Base-by-base conservation (phyloP, 208 protist genomes). In the Herpetomonas tarakana region DNA sequence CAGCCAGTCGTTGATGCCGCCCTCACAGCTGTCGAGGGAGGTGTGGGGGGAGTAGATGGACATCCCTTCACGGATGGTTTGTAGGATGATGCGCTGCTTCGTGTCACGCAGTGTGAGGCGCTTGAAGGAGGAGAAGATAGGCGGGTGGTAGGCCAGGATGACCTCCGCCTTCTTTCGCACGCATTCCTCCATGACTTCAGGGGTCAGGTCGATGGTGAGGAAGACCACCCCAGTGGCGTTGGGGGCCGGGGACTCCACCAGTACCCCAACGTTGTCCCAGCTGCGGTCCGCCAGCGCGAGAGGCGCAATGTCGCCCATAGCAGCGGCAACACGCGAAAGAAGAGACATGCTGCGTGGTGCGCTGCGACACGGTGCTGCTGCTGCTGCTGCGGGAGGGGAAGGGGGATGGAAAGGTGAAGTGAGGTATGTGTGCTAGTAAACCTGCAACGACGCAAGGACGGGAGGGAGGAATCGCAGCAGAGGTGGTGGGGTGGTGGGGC, bases 21-120 rank as follows among this genome's bases (percentile, higher is more conserved):
- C 88, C 16, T 56, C 62, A 3, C 66, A 68, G 3, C 82, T 80
- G 57, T 98, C 94, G 18, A 96, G 69, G 7, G 89, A 73, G 16
- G 94, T 97, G 84, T 98, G 94, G 3, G 94, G 94, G n/a, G 79
- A 90, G 81, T 91, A 97, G 56, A 98, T 77, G 46, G 91, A 93
- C 54, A 97, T 90, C 31, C 88, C 86, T 4, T 76, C 68, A 4
- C 65, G 74, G 1, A 93, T 62, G 0, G 79, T 75, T 39, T 74
- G 73, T 18, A 97, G 68, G 1, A 95, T 31, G 24, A 91, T 81
- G 11, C 72, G 64, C 62, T 94, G 80, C 76, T 88, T 89, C 16
- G 80, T 62, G 58, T 93, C 70, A 30, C 58, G 54, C 51, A 87
- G 59, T 22, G 74, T 81, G n/a, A 98, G 76, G 2, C 84, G 65